A percentile compares a stretch with the other conserved stretches of the same genome.
Conservation (phyloP, 768 basidiomycete species). For the Collybia mongolica region DNA sequence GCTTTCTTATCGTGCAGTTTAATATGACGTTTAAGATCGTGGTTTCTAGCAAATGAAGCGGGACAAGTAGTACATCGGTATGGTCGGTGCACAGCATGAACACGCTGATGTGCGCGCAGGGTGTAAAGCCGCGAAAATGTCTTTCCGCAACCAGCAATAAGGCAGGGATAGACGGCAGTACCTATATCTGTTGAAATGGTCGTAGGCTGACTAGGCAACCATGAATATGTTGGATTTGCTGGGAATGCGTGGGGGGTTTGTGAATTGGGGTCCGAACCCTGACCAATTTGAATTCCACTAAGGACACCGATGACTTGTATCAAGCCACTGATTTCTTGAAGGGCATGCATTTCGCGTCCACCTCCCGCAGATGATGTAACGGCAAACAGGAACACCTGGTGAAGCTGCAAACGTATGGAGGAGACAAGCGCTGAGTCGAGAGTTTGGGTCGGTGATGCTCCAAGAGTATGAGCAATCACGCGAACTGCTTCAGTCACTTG, state of each 20-base stretch:
- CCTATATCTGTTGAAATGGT: constrained; percentile 48
- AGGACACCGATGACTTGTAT: constrained; percentile 83
- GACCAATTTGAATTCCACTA: constrained; percentile 70
- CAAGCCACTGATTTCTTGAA: constrained; percentile 79
- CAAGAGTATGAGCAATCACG: constrained; percentile 50
- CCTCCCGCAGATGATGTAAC: constrained; percentile 63
- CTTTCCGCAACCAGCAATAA: constrained; percentile 62
- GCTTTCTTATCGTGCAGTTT: constrained; percentile 71
- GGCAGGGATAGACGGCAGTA: constrained; percentile 80
- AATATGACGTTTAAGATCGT: constrained; percentile 78
- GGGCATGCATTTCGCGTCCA: constrained; percentile 50
- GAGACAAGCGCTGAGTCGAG: constrained; percentile 60
- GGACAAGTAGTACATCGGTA: constrained; percentile 65
- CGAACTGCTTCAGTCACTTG: constrained; percentile 64
- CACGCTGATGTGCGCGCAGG: constrained; percentile 69
- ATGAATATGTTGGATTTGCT: constrained; percentile 30
- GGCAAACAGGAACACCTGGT: constrained; percentile 77
- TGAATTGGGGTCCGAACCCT: constrained; percentile 34
- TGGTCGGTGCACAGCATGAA: constrained; percentile 64
- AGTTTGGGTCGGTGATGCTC: constrained; percentile 35
- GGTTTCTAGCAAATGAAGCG: constrained; percentile 75
- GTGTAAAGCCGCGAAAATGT: constrained; percentile 68
- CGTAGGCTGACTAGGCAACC: constrained; percentile 27
- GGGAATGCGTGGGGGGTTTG: constrained; percentile 28
- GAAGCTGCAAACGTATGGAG: constrained; percentile 70